Base-by-base conservation (phyloP, 225 moss, liverwort and hornwort species). In the Physcomitrium patens region DNA sequence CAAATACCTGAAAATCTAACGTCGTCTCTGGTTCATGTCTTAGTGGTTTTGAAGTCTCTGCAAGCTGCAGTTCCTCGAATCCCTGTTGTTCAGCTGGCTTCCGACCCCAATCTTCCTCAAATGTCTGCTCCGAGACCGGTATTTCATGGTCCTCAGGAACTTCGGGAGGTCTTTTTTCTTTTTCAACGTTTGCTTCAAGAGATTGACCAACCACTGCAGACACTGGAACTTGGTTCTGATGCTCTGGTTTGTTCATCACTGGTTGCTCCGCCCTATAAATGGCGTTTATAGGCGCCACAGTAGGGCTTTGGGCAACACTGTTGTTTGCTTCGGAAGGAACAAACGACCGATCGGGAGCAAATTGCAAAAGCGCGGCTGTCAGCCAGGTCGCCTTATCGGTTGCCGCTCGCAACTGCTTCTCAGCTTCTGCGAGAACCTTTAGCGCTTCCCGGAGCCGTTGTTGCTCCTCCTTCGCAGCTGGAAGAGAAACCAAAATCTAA, bases 341-440 rank as follows among this genome's bases (percentile, higher is more conserved):
- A 74, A 93, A 96, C 17, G 95, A 96, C 58, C 87, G 86, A 74
- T 96, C 95, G 5, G 95, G 95, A 60, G 95, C 95, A 69, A 96
- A 91, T 68, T 96, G 95, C 65, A 96, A 79, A 53, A 96, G 90
- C 41, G 93, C 95, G 22, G 91, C 93, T 28, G 95, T 93, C 56
- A 96, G 73, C 95, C 95, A 96, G 7, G 93, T 93, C 1, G 93
- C 80, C 52, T 88, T 84, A 68, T 93, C 93, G 63, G 79, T 89
- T 12, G 95, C 83, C 14, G 81, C 82, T 64, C 95, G 84, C 64
- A 96, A 63, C 83, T 96, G 95, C 79, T 96, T 96, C 84, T 96
- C 95, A 9, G 90, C 84, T 73, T 96, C 93, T 1, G 93, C 87
- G 3, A 96, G 83, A 52, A 83, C 78, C 69, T 86, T 96, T 52